A percentile compares a stretch with the other conserved stretches of the same genome.
Evolutionary conservation across 2,329 filamentous ascomycete species (phyloP).

Genomic region (Aschersonia sp.): DNA sequence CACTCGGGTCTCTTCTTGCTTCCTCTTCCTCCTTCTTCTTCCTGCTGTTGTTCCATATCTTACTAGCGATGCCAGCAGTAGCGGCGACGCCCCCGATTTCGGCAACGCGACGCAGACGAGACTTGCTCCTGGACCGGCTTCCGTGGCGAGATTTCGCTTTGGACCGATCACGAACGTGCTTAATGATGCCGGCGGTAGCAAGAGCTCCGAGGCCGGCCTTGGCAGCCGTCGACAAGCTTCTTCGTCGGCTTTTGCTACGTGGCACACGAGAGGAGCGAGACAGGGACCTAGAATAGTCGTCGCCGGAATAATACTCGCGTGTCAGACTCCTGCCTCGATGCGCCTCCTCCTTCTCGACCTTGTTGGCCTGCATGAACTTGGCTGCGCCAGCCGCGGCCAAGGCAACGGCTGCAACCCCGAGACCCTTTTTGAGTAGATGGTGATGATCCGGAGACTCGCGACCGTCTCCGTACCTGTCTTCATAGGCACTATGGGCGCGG

Average conservation of each 20-base stretch:
- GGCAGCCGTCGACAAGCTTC: conserved; percentile 33
- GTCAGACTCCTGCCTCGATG: conserved; percentile 39
- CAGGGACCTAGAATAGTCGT: conserved; percentile 24
- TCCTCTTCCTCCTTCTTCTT: conserved; percentile 39
- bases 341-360: conserved; percentile 44
- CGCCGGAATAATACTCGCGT: conserved; percentile 25
- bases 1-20: conserved; percentile 15
- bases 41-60: conserved; percentile 45
- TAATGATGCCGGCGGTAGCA: conserved; percentile 41
- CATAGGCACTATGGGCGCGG: conserved; percentile 46
- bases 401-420: conserved; percentile 48
- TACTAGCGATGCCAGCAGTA: conserved; percentile 44
- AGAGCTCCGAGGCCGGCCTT: conserved; percentile 45
- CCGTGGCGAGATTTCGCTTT: conserved; percentile 13
- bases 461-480: conserved; percentile 31
- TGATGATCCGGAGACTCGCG: conserved; percentile 24
- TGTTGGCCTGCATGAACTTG: conserved; percentile 48
- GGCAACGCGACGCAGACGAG: conserved; percentile 36
- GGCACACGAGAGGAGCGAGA: conserved; percentile 20
- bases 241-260: conserved; percentile 27
- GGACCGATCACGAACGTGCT: conserved; percentile 42
- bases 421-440: conserved; percentile 42
- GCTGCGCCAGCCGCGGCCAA: conserved; percentile 50
- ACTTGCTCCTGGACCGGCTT: conserved; percentile 28
- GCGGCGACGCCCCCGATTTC: conserved; percentile 47